Conservation (phyloP, 192 early-diverging fungal species). For the Mortierella hygrophila region DNA sequence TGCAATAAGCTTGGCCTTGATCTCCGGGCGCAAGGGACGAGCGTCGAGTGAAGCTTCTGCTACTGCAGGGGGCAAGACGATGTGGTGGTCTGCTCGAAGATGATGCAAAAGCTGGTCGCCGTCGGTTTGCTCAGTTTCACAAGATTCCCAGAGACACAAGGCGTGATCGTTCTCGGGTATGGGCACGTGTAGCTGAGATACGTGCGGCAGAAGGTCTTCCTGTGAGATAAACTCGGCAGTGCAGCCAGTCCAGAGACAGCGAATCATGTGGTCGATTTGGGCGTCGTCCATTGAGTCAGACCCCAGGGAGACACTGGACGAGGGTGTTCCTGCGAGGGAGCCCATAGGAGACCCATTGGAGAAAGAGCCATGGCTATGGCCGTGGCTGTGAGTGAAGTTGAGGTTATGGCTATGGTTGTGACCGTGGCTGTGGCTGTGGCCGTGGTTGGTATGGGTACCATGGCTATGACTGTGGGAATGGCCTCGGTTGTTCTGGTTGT, state of each 20-base stretch:
- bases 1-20: background rate
- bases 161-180: conserved; percentile 41
- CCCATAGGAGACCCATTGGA: conserved; percentile 8
- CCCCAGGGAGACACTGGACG: conserved; percentile 16
- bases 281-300: conserved; percentile 30
- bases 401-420: conserved; percentile 5
- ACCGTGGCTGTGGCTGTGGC: conserved; percentile 4
- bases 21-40: conserved; percentile 19
- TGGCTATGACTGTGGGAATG: conserved; percentile 11
- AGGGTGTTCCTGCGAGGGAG: conserved; percentile 11
- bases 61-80: conserved; percentile 23
- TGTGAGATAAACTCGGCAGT: conserved; percentile 62
- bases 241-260: conserved; percentile 66
- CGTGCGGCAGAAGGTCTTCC: conserved; percentile 65
- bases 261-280: conserved; percentile 53
- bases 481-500: background rate
- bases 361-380: background rate
- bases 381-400: background rate
- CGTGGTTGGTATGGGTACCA: background rate
- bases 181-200: conserved; percentile 62
- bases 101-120: conserved; percentile 71
- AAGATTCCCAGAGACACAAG: conserved; percentile 74
- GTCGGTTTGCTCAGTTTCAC: conserved; percentile 63
- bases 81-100: conserved; percentile 70
- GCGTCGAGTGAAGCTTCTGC: conserved; percentile 25